Evolutionary conservation across 257 asterid genomes (phyloP).

Genomic region (Cinchona pubescens): DNA sequence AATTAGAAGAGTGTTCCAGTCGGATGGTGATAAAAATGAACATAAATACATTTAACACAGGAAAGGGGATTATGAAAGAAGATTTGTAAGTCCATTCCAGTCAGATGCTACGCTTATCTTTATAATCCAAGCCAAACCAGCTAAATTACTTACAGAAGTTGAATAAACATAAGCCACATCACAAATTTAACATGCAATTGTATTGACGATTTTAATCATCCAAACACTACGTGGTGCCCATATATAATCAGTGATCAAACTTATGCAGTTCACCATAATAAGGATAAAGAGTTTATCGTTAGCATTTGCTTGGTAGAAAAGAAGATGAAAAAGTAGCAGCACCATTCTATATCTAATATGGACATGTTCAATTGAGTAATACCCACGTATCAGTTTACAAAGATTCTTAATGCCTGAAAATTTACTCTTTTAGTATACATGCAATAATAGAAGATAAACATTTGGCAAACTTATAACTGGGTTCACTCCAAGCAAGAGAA

Average conservation of each 20-base stretch:
- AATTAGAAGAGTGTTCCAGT: not conserved
- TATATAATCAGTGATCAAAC: not conserved
- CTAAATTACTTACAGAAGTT: not conserved
- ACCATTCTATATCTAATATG: not conserved
- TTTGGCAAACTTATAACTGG: not conserved
- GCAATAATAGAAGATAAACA: not conserved
- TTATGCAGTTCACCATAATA: not conserved
- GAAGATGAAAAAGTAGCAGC: not conserved
- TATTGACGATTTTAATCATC: not conserved
- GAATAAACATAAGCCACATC: not conserved
- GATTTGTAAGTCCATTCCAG: no score
- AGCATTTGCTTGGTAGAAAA: not conserved
- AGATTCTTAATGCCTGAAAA: not conserved
- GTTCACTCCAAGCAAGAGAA: not conserved
- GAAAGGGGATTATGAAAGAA: no score
- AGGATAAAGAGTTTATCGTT: not conserved
- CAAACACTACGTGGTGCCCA: not conserved
- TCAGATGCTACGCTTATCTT: not conserved
- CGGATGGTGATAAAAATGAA: not conserved
- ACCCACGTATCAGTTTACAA: not conserved
- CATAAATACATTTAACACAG: not conserved
- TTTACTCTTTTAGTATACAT: not conserved
- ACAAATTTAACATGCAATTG: not conserved
- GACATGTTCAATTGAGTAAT: not conserved
- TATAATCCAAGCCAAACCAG: not conserved